Conservation (phyloP, 495 filamentous ascomycete genomes). For the Lepraria neglecta region DNA sequence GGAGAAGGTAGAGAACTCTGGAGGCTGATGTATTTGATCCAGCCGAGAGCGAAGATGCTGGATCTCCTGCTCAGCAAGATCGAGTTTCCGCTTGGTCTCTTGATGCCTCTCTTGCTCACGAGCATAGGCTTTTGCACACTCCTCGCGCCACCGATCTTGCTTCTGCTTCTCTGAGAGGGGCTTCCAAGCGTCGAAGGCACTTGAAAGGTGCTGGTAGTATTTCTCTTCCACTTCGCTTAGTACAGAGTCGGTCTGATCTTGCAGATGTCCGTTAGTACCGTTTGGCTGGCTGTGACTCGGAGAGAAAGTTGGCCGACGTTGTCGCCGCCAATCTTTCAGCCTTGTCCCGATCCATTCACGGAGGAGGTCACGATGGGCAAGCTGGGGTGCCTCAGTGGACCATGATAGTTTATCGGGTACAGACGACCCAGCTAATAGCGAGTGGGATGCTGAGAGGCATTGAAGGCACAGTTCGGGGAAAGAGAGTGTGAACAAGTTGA, state of each 20-base stretch:
- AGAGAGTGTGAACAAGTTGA: slow-evolving; percentile 71
- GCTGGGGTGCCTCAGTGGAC: slow-evolving; percentile 63
- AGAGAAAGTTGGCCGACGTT: slow-evolving; percentile 32
- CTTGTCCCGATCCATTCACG: slow-evolving; percentile 57
- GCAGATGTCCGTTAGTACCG: slow-evolving; percentile 32
- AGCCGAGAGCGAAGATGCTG: slow-evolving; percentile 64
- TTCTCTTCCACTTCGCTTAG: slow-evolving; percentile 49
- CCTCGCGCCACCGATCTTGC: slow-evolving; percentile 68
- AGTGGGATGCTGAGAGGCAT: slow-evolving; percentile 70
- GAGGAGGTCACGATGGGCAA: slow-evolving; percentile 64
- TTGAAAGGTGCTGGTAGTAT: slow-evolving; percentile 54
- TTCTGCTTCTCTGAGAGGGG: slow-evolving; percentile 48
- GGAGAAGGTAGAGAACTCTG: slow-evolving; percentile 61
- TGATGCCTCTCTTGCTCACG: slow-evolving; percentile 61
- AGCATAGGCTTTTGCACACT: slow-evolving; percentile 64
- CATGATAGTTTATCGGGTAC: slow-evolving; percentile 65
- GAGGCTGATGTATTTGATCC: slow-evolving; percentile 60
- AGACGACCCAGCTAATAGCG: slow-evolving; percentile 64
- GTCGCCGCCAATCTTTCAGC: slow-evolving; percentile 53
- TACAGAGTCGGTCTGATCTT: slow-evolving; percentile 44
- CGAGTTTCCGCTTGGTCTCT: slow-evolving; percentile 54
- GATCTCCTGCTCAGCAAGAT: slow-evolving; percentile 60
- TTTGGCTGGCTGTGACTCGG: slow-evolving; percentile 17
- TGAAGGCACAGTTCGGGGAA: slow-evolving; percentile 77
- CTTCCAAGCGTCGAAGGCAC: slow-evolving; percentile 66